Evolutionary conservation across 192 early-diverging fungal genomes (phyloP), one percentile per base, ranked within the genome.

Genomic region (Linnemannia zychae): DNA sequence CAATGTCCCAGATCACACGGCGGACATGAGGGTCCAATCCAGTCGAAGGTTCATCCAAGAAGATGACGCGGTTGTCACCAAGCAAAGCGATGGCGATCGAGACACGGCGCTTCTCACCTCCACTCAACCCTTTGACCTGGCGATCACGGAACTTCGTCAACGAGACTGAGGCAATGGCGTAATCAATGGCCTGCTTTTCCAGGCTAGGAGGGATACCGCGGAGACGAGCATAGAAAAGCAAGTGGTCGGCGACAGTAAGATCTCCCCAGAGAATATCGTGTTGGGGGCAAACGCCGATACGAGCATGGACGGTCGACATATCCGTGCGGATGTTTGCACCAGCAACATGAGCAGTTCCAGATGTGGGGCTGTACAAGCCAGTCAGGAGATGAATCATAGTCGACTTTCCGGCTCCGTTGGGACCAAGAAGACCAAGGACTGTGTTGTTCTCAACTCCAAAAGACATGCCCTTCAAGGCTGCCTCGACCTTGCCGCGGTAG

Each of bases 351-450:
- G 82, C 82, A 16, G 82, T 84, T 49, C 81, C 85, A 24, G 82
- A 76, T 9, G 76, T 75, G 3, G 75, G 88, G 4, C 65, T 68
- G 50, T 82, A 84, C 20, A 86, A 28, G 12, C 76, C 76, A 1
- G 88, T 79, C 66, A 89, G 28, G 1, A 82, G 75, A 65, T 78
- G 77, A 69, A 89, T 84, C 74, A 83, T 47, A 15, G 92, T 95
- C 16, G 93, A 92, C 68, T 95, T 95, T n/a, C 93, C 94, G 20
- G 92, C 91, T 50, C 93, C 94, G 79, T 95, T 94, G 52, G 92
- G 91, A 20, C 93, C 92, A 18, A 95, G 79, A 44, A 95, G 83
- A 15, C 93, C 93, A 84, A 94, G 92, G 17, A 92, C 87, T 5
- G 87, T 85, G 36, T 87, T 88, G 50, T 86, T 72, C 82, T 94